A percentile compares a stretch with the other conserved stretches of the same genome.
Conservation (phyloP, 306 rosid genomes). For the Medicago ruthenica region DNA sequence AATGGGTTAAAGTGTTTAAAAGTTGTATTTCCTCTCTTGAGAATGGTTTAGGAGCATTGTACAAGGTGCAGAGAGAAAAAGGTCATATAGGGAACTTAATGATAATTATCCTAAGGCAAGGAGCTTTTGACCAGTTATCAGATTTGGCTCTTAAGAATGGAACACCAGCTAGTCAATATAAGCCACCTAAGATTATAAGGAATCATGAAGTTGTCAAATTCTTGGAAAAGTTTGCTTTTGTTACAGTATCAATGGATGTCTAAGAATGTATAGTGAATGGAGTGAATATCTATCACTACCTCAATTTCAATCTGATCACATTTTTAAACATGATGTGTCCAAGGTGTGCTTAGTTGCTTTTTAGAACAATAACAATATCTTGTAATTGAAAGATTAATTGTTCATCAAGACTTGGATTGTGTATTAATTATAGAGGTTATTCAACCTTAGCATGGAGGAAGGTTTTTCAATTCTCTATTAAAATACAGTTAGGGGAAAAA, state of each 20-base stretch:
- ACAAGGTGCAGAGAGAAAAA: slow-evolving; percentile 55
- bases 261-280: slow-evolving; percentile 15
- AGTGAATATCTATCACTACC: neutral
- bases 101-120: slow-evolving; percentile 51
- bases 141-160: slow-evolving; percentile 60
- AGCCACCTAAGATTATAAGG: slow-evolving; percentile 71
- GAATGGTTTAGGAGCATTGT: slow-evolving; percentile 65
- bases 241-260: slow-evolving; percentile 39
- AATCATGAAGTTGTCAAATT: slow-evolving; percentile 49
- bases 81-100: slow-evolving; percentile 53
- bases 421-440: no score
- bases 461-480: neutral
- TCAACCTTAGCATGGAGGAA: no score
- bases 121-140: slow-evolving; percentile 56
- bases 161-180: slow-evolving; percentile 69
- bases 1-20: slow-evolving; percentile 43
- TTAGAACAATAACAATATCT: neutral
- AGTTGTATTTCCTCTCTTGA: slow-evolving; percentile 52
- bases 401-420: neutral
- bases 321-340: slow-evolving; percentile 3
- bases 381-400: slow-evolving; percentile 27
- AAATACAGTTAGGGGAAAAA: no score
- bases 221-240: slow-evolving; percentile 49
- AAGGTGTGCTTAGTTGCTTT: neutral
- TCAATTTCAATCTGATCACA: neutral